Evolutionary conservation across 23 red algal genomes (phyloP).

Genomic region (Gracilaria domingensis): DNA sequence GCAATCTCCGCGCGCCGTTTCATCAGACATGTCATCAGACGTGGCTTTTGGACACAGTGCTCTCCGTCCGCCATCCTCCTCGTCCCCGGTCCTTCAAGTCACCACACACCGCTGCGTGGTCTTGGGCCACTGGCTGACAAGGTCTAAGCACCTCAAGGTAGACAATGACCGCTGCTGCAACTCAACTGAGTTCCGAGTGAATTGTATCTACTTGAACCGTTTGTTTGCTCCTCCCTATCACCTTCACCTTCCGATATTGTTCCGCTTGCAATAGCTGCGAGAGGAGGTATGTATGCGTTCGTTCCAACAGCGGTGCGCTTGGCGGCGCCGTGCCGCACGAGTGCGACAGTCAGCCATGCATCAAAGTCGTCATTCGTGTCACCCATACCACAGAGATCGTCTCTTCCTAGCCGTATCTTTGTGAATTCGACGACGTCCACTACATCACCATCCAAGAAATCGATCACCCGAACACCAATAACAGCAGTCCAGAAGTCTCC

Average conservation of each 20-base stretch:
- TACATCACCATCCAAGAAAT: neutral
- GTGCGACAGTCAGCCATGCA: neutral
- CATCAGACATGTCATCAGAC: neutral
- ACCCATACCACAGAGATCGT: neutral
- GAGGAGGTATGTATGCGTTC: neutral
- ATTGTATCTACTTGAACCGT: neutral
- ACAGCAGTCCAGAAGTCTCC: slow-evolving; percentile 56
- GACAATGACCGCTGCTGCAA: neutral
- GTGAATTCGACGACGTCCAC: neutral
- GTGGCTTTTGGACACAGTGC: neutral
- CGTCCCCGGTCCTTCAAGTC: neutral
- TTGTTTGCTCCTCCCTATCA: neutral
- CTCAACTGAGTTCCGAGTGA: neutral
- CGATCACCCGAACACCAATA: neutral
- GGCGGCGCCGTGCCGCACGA: neutral
- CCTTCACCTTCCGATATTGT: neutral
- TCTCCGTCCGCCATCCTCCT: neutral
- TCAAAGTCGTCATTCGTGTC: neutral
- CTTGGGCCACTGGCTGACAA: neutral
- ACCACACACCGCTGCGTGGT: neutral
- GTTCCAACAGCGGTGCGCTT: neutral
- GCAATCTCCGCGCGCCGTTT: neutral
- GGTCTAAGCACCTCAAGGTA: neutral
- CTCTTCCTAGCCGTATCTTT: neutral
- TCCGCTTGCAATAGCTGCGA: neutral